Percentiles rank a stretch among this genome's conserved stretches.
These are phyloP conservation scores for Phialophora verrucosa DNA, from an alignment of 2,329 filamentous ascomycete species.

Conservation along the genomic window DNA sequence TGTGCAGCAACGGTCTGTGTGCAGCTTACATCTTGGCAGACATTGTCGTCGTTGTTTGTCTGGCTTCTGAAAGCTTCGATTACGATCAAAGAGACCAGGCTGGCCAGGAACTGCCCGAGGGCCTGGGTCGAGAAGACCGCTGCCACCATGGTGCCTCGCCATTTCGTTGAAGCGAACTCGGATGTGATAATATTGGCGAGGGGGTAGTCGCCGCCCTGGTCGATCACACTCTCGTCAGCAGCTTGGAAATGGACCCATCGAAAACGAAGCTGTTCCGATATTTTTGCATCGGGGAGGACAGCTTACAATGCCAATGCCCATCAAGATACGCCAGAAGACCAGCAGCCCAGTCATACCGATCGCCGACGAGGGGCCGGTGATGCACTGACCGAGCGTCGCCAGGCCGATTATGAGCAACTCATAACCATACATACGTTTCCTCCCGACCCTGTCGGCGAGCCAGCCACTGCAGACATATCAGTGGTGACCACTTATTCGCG, in stretches of 20 bases:
- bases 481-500: constrained; percentile 38
- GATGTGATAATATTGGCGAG: constrained; percentile 83
- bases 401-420: constrained; percentile 81
- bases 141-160: constrained; percentile 85
- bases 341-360: constrained; percentile 61
- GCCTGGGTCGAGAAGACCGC: constrained; percentile 87
- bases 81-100: constrained; percentile 75
- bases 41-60: constrained; percentile 68
- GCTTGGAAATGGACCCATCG: too few relatives aligned
- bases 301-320: constrained; percentile 65
- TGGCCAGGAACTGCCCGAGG: constrained; percentile 77
- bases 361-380: constrained; percentile 66
- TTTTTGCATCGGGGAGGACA: background rate
- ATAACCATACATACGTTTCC: constrained; percentile 83
- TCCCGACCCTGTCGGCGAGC: constrained; percentile 76
- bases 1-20: constrained; percentile 68
- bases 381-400: constrained; percentile 72
- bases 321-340: constrained; percentile 81
- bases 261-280: background rate
- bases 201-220: constrained; percentile 75
- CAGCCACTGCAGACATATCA: constrained; percentile 55
- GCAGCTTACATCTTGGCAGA: constrained; percentile 56
- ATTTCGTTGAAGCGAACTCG: constrained; percentile 81
- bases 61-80: constrained; percentile 55
- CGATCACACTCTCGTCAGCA: background rate